A percentile compares a stretch with the other conserved stretches of the same genome.
These are phyloP conservation scores for Boletus reticuloceps DNA, from an alignment of 768 basidiomycete genomes.

Conservation along the genomic window DNA sequence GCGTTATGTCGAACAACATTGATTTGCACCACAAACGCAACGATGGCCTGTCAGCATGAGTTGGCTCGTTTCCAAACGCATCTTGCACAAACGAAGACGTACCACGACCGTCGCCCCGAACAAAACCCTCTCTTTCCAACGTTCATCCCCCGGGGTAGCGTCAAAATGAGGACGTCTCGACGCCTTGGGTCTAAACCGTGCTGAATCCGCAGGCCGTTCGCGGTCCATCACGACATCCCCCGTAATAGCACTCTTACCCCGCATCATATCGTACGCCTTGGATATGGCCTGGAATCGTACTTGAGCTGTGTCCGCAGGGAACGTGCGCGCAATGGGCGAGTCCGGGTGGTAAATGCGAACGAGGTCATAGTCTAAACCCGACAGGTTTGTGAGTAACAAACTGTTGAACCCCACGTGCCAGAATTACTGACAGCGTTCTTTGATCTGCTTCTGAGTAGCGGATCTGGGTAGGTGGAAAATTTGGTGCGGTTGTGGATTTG, in stretches of 20 bases:
- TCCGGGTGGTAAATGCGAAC: constrained; percentile 81
- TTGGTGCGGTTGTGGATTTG: constrained; percentile 58
- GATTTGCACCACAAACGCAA: constrained; percentile 34
- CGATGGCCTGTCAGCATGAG: constrained; percentile 29
- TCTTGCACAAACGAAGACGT: constrained; percentile 3
- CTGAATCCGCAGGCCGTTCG: constrained; percentile 31
- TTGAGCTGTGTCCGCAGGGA: constrained; percentile 51
- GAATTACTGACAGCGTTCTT: constrained; percentile 50
- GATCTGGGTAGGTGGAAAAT: constrained; percentile 58
- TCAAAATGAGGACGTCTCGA: constrained; percentile 45
- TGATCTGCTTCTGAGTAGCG: constrained; percentile 53
- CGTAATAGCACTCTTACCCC: constrained; percentile 39
- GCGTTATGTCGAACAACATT: constrained; percentile 30
- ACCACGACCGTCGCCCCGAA: constrained; percentile 55
- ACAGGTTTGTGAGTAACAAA: constrained; percentile 1
- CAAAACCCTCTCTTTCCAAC: constrained; percentile 65
- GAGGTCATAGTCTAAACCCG: constrained; percentile 65
- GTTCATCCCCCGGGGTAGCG: constrained; percentile 47
- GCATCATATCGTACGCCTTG: constrained; percentile 63
- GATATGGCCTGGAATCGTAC: constrained; percentile 68
- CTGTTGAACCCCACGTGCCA: not conserved
- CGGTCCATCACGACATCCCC: constrained; percentile 14
- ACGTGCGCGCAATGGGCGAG: constrained; percentile 43
- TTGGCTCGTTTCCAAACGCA: not conserved
- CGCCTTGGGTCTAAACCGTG: constrained; percentile 40